Evolutionary conservation across 306 rosid genomes (phyloP).

Genomic region (Lotus japonicus): DNA sequence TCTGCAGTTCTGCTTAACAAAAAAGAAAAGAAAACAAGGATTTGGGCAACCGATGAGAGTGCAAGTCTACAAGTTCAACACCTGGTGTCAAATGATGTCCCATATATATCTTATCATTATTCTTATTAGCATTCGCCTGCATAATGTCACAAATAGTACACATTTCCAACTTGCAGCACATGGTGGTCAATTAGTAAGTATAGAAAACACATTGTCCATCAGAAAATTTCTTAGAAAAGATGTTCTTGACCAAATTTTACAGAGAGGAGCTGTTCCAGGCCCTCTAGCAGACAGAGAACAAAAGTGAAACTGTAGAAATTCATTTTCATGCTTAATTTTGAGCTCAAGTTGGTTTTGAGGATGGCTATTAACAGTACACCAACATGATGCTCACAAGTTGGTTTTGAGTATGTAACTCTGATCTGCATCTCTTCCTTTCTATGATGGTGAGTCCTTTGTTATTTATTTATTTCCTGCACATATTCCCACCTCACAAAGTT

Average conservation of each 20-base stretch:
- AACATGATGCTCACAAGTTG: constrained; percentile 19
- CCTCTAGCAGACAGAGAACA: constrained; percentile 18
- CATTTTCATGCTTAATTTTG: constrained; percentile 20
- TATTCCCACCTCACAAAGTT: no score
- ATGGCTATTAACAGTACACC: constrained; percentile 15
- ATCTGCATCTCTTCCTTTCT: constrained; percentile 18
- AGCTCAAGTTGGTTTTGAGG: constrained; percentile 18
- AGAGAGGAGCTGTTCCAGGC: constrained; percentile 30
- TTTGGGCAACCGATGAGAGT: no score
- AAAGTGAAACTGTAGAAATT: constrained; percentile 14
- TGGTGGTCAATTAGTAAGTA: no score
- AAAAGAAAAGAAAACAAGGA: no score
- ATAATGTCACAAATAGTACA: no score
- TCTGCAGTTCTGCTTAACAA: no score
- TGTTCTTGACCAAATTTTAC: constrained; percentile 30
- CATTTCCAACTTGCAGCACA: no score
- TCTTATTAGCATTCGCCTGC: no score
- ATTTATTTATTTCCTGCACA: constrained; percentile 45
- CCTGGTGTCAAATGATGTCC: no score
- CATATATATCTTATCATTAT: no score
- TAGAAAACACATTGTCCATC: no score
- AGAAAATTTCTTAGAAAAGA: constrained; percentile 12
- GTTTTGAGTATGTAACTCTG: constrained; percentile 10
- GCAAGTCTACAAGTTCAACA: no score
- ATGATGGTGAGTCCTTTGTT: background rate